Evolutionary conservation across 768 basidiomycete genomes (phyloP).

Genomic region (Lactifluus hygrophoroides): DNA sequence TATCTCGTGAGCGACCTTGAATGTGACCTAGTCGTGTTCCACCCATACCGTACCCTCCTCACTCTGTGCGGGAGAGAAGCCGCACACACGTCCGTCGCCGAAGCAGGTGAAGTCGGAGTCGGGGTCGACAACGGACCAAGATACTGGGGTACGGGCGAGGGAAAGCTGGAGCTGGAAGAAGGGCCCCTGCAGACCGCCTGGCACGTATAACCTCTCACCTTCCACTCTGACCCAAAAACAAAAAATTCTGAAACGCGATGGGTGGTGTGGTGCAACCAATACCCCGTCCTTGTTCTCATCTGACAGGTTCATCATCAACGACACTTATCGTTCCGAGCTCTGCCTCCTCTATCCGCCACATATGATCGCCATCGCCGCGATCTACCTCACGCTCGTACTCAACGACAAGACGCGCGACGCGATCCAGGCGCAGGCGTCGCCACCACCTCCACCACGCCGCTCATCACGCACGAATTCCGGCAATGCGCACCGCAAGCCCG

Average conservation of each 20-base stretch:
- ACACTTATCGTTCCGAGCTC: conserved; percentile 88
- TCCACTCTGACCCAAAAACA: background rate
- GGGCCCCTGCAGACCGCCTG: conserved; percentile 85
- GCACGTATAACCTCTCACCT: conserved; percentile 35
- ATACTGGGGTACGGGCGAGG: conserved; percentile 78
- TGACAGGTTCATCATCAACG: conserved; percentile 89
- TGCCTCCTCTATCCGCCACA: conserved; percentile 95
- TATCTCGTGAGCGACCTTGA: conserved; percentile 95
- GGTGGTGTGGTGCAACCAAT: background rate
- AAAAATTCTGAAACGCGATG: background rate
- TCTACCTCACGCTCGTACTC: conserved; percentile 81
- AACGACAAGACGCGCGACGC: conserved; percentile 48
- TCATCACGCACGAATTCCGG: conserved; percentile 41
- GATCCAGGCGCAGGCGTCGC: conserved; percentile 25
- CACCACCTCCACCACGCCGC: conserved; percentile 39
- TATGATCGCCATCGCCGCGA: conserved; percentile 83
- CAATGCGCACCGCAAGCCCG: conserved; percentile 27
- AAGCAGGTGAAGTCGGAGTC: conserved; percentile 46
- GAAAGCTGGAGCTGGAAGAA: conserved; percentile 66
- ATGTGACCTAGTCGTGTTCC: conserved; percentile 87
- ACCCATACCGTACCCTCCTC: conserved; percentile 87
- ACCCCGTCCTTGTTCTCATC: background rate
- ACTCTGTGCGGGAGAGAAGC: conserved; percentile 63
- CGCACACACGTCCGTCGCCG: conserved; percentile 36
- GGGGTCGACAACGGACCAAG: conserved; percentile 50